Evolutionary conservation across 495 filamentous ascomycete species (phyloP).

Genomic region (Penicillium chermesinum): DNA sequence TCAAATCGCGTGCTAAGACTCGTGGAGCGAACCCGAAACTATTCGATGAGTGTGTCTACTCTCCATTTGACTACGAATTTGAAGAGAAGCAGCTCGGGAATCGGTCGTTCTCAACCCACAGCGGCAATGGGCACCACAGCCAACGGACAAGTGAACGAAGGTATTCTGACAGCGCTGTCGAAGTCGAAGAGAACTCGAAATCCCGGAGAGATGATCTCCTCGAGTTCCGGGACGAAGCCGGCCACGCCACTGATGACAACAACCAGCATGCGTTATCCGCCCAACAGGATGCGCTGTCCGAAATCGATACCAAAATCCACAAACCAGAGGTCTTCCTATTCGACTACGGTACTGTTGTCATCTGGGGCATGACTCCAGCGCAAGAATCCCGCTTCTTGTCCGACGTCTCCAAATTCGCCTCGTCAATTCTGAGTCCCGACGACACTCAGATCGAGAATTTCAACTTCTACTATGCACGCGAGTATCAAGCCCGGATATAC

Average conservation of each 20-base stretch:
- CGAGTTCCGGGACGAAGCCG: slow-evolving; percentile 41
- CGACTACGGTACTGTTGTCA: slow-evolving; percentile 99
- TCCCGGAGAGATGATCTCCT: slow-evolving; percentile 50
- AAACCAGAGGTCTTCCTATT: slow-evolving; percentile 94
- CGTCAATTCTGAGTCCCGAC: slow-evolving; percentile 78
- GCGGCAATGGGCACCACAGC: slow-evolving; percentile 28
- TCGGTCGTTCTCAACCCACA: slow-evolving; percentile 16
- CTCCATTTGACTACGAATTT: slow-evolving; percentile 72
- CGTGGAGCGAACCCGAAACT: slow-evolving; percentile 79
- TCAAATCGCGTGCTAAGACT: slow-evolving; percentile 73
- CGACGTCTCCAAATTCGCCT: slow-evolving; percentile 93
- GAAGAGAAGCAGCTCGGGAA: slow-evolving; percentile 36
- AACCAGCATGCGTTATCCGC: slow-evolving; percentile 23
- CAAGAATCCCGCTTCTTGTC: slow-evolving; percentile 87
- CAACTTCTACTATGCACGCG: slow-evolving; percentile 97
- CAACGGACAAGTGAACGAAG: slow-evolving; percentile 51
- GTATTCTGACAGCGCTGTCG: slow-evolving; percentile 59
- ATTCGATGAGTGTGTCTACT: slow-evolving; percentile 96
- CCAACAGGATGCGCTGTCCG: slow-evolving; percentile 24
- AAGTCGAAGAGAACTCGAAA: slow-evolving; percentile 49
- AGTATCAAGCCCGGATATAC: slow-evolving; percentile 97
- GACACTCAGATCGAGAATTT: slow-evolving; percentile 95
- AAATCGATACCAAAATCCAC: slow-evolving; percentile 65
- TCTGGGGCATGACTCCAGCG: slow-evolving; percentile 89
- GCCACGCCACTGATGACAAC: slow-evolving; percentile 23